phyloP scores from a whole-genome alignment of 2,329 filamentous ascomycete species.

The Thelonectria rubi region DNA sequence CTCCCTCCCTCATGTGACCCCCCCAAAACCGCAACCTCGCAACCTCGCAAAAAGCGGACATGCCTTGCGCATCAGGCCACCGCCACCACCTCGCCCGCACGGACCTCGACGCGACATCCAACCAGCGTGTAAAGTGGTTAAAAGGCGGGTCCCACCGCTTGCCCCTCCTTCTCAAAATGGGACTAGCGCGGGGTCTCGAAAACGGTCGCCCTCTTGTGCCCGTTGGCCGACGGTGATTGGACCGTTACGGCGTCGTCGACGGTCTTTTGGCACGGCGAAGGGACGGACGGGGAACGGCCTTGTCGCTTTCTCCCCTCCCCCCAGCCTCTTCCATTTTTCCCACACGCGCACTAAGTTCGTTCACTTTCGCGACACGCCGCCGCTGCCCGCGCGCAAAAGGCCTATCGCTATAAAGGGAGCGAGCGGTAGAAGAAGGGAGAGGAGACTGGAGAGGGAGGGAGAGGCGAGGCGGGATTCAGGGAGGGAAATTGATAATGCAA shows the following conservation, averaged over 20 bases:
- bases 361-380: not conserved
- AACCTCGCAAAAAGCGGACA: constrained; percentile 24
- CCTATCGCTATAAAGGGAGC: constrained; percentile 19
- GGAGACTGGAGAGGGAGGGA: constrained; percentile 3
- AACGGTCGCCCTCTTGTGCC: constrained; percentile 32
- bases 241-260: not conserved
- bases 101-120: constrained; percentile 13
- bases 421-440: not conserved
- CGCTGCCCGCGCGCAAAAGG: not conserved
- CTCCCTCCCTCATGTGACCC: constrained; percentile 3
- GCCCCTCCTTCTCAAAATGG: not conserved
- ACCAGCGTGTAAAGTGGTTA: constrained; percentile 40
- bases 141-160: not conserved
- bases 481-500: constrained; percentile 7
- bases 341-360: too few relatives aligned
- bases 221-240: constrained; percentile 38
- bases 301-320: not conserved
- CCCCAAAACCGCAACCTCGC: not conserved
- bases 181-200: constrained; percentile 36
- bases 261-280: not conserved
- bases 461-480: not conserved
- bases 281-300: too few relatives aligned
- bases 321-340: constrained; percentile 10
- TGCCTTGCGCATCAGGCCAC: constrained; percentile 41
- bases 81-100: constrained; percentile 8